Evolutionary conservation across 2,329 filamentous ascomycete genomes (phyloP).

Genomic region (Didymella lethalis): DNA sequence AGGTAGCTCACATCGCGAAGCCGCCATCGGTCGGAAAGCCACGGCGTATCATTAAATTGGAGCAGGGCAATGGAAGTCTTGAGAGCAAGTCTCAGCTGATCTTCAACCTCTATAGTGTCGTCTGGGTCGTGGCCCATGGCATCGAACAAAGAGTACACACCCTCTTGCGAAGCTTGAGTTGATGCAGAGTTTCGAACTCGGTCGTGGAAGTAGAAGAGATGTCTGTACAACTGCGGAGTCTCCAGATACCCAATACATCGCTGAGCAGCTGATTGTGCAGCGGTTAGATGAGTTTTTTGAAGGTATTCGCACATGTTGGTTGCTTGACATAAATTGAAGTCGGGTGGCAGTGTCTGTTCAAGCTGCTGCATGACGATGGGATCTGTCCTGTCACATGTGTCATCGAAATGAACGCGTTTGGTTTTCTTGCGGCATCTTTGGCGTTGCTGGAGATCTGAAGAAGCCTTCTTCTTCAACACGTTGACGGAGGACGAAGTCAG

Average conservation of each 20-base stretch:
- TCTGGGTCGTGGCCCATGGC: constrained; percentile 24
- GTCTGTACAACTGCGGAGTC: constrained; percentile 28
- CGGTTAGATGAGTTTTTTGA: constrained; percentile 22
- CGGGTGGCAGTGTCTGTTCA: not conserved
- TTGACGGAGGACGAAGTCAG: constrained; percentile 8
- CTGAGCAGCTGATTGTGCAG: not conserved
- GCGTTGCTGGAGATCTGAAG: constrained; percentile 15
- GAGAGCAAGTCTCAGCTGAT: constrained; percentile 32
- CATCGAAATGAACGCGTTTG: constrained; percentile 26
- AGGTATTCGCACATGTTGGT: constrained; percentile 38
- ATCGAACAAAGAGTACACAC: constrained; percentile 18
- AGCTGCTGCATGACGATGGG: not conserved
- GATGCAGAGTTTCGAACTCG: not conserved
- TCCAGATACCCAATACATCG: constrained; percentile 37
- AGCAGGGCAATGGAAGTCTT: constrained; percentile 28
- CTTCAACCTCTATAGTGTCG: constrained; percentile 17
- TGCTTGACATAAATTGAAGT: constrained; percentile 32
- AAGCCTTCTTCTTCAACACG: constrained; percentile 28
- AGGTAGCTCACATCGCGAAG: constrained; percentile 31
- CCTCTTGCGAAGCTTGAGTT: not conserved
- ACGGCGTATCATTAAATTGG: constrained; percentile 34
- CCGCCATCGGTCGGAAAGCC: constrained; percentile 31
- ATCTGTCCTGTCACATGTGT: not conserved
- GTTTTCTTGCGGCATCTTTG: constrained; percentile 11
- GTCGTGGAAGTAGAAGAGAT: constrained; percentile 32